These are phyloP conservation scores for Basidiobolus meristosporus DNA, from an alignment of 371 early-diverging fungal genomes.

Conservation along the genomic window DNA sequence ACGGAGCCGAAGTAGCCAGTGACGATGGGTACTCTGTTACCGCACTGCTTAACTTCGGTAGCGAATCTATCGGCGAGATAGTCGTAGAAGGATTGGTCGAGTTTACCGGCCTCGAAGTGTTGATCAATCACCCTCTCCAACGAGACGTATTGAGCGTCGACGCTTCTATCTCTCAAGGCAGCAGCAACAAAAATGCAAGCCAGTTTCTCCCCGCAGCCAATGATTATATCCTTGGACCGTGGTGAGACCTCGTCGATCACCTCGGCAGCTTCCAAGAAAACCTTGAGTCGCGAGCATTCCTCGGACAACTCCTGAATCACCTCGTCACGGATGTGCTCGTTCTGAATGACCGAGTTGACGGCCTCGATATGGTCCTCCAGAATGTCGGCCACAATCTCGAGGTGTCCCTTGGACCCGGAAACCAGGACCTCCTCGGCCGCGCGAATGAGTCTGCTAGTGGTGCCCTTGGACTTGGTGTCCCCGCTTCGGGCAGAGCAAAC, in stretches of 20 bases:
- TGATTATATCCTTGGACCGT: conserved; percentile 83
- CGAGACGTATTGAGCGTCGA: conserved; percentile 68
- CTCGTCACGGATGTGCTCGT: conserved; percentile 22
- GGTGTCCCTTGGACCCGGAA: conserved; percentile 18
- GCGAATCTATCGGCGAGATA: conserved; percentile 56
- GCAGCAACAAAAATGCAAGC: conserved; percentile 79
- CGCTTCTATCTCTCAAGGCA: conserved; percentile 51
- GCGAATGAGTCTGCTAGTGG: conserved; percentile 48
- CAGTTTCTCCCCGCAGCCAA: conserved; percentile 86
- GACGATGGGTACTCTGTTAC: conserved; percentile 62
- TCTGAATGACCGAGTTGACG: conserved; percentile 27
- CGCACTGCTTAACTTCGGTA: conserved; percentile 31
- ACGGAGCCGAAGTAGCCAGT: conserved; percentile 93
- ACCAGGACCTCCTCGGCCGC: conserved; percentile 56
- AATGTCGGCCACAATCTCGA: conserved; percentile 62
- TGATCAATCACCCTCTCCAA: conserved; percentile 67
- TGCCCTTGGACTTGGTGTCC: conserved; percentile 53
- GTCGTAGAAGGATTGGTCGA: conserved; percentile 88
- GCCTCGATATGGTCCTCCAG: conserved; percentile 62
- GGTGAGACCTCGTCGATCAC: conserved; percentile 93
- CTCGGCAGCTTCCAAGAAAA: conserved; percentile 82
- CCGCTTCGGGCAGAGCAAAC: conserved; percentile 72
- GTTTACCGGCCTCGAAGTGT: conserved; percentile 42
- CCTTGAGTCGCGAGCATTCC: conserved; percentile 59
- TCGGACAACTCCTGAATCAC: conserved; percentile 34